Percentiles rank a stretch among this genome's conserved stretches.
Conservation (phyloP, 2,329 filamentous ascomycete species). For the Ophioceras dolichostomum region DNA sequence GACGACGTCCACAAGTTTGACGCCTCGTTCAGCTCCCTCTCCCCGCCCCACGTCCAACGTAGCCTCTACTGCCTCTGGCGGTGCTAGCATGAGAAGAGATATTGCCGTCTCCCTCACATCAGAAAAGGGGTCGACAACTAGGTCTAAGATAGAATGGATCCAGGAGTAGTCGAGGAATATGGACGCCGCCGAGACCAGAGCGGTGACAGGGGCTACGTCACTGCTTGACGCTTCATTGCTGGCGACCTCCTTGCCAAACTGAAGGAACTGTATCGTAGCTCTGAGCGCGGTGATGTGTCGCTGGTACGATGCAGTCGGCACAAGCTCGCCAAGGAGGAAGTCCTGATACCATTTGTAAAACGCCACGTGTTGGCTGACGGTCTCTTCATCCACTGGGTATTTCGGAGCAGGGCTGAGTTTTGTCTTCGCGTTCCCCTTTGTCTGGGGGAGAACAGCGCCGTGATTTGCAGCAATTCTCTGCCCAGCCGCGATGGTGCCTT, state of each 20-base stretch:
- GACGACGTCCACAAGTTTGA: conserved; percentile 21
- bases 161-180: conserved; percentile 32
- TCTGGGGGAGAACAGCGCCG: too few relatives aligned
- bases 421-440: too few relatives aligned
- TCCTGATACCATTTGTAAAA: conserved; percentile 66
- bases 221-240: conserved; percentile 13
- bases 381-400: conserved; percentile 11
- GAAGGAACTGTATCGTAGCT: conserved; percentile 53
- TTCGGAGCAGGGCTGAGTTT: neutral
- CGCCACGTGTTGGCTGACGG: conserved; percentile 36
- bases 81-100: conserved; percentile 36
- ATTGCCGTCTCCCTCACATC: conserved; percentile 61
- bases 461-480: neutral
- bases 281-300: conserved; percentile 74
- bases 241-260: conserved; percentile 49
- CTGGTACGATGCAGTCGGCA: conserved; percentile 78
- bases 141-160: conserved; percentile 57
- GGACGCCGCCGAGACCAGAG: conserved; percentile 10
- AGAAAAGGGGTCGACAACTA: conserved; percentile 83
- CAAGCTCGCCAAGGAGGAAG: conserved; percentile 63
- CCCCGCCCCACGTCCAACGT: conserved; percentile 6
- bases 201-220: too few relatives aligned
- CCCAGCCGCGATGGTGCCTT: conserved; percentile 46
- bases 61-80: conserved; percentile 20
- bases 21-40: neutral